These are phyloP conservation scores for Yarrowia sp. DNA, from an alignment of 805 yeast genomes.

Conservation along the genomic window DNA sequence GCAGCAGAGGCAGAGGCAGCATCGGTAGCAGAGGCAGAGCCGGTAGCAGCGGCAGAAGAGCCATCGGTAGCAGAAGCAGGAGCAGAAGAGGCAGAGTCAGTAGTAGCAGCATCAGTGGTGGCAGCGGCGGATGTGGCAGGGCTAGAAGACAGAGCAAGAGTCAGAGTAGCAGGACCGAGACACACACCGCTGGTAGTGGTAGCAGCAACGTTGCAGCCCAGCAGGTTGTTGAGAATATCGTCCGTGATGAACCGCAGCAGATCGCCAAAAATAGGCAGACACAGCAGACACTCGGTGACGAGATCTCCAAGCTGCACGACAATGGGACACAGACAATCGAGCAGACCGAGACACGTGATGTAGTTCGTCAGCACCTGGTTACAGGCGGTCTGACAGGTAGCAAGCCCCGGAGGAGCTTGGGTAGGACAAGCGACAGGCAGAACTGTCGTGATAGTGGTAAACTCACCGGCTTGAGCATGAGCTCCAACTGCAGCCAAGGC, in stretches of 20 bases:
- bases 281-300: constrained; percentile 13
- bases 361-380: neutral
- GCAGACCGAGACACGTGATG: neutral
- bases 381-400: neutral
- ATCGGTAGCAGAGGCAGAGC: neutral
- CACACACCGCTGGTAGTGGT: neutral
- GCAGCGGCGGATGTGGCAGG: neutral
- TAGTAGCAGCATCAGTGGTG: neutral
- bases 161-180: neutral
- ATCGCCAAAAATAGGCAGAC: neutral
- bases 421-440: neutral
- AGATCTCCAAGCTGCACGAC: neutral
- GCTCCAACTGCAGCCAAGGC: constrained; percentile 16
- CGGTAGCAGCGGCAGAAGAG: neutral
- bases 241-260: neutral
- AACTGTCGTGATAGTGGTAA: neutral
- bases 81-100: neutral
- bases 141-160: neutral
- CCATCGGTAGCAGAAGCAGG: neutral
- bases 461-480: constrained; percentile 13
- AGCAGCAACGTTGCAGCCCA: neutral
- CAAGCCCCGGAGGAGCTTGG: neutral
- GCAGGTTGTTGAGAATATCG: neutral
- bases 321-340: constrained; percentile 1
- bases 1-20: neutral